These are phyloP conservation scores for Calonectria multiphialidica DNA, from an alignment of 2,329 filamentous ascomycete species.

Conservation along the genomic window DNA sequence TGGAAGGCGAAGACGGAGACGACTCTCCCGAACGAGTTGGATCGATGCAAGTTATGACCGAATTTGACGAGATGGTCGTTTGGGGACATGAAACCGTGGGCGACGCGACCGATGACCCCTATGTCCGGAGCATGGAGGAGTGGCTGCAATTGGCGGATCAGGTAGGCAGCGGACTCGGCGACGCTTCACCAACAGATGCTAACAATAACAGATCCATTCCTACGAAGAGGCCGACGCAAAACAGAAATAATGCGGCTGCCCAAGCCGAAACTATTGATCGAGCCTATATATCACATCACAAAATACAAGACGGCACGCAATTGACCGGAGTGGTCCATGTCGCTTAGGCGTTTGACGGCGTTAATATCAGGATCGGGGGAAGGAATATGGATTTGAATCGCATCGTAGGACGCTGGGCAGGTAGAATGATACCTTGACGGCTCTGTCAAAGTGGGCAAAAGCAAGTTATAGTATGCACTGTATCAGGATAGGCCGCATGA, in stretches of 20 bases:
- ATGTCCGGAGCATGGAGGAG: conserved; percentile 81
- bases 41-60: conserved; percentile 71
- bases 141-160: conserved; percentile 82
- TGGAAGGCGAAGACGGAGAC: conserved; percentile 58
- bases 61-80: conserved; percentile 82
- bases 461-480: too few species aligned
- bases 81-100: conserved; percentile 84
- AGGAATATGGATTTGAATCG: not conserved
- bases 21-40: conserved; percentile 57
- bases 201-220: conserved; percentile 37
- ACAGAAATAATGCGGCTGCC: not conserved
- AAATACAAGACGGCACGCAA: not conserved
- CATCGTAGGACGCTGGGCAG: not conserved
- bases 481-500: too few species aligned
- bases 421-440: not conserved
- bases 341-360: not conserved
- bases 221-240: conserved; percentile 14
- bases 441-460: too few species aligned
- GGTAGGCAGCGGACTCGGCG: conserved; percentile 57
- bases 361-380: not conserved
- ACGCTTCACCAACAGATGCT: not conserved
- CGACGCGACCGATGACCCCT: conserved; percentile 73
- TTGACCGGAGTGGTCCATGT: not conserved
- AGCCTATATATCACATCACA: not conserved
- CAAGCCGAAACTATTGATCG: not conserved